A percentile compares a stretch with the other conserved stretches of the same genome.
phyloP scores from a whole-genome alignment of 495 filamentous ascomycete species.

The Usnea hakonensis region DNA sequence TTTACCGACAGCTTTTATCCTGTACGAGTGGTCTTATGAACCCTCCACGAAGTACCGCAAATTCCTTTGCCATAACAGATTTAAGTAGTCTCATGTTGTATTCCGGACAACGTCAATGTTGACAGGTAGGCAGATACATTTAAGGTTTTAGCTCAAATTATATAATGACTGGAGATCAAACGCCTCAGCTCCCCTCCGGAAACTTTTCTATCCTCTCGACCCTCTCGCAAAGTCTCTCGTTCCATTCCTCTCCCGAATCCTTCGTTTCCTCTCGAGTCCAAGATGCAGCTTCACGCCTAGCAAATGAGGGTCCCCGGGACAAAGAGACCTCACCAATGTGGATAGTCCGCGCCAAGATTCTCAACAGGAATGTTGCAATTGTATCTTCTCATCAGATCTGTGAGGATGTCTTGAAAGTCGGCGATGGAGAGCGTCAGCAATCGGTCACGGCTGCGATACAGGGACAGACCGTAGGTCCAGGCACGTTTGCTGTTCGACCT shows the following conservation, averaged over 20 bases:
- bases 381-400: constrained; percentile 16
- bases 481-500: constrained; percentile 9
- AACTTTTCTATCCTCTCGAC: constrained; percentile 14
- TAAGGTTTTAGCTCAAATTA: too few relatives aligned
- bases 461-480: neutral
- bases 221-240: constrained; percentile 20
- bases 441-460: constrained; percentile 10
- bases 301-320: constrained; percentile 13
- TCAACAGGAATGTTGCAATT: constrained; percentile 22
- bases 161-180: too few relatives aligned
- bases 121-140: too few relatives aligned
- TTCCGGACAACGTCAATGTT: too few relatives aligned
- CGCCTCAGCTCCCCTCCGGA: constrained; percentile 14
- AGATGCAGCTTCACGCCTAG: constrained; percentile 11
- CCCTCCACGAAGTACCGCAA: too few relatives aligned
- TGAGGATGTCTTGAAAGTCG: too few relatives aligned
- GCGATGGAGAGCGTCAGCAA: neutral
- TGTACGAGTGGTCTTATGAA: too few relatives aligned
- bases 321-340: constrained; percentile 5
- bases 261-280: constrained; percentile 20
- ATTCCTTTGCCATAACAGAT: too few relatives aligned
- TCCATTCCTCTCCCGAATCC: constrained; percentile 20
- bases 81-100: too few relatives aligned
- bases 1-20: too few relatives aligned
- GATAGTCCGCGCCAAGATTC: constrained; percentile 16